Conservation (phyloP, 352 stramenopile species). For the Plasmopara viticola region DNA sequence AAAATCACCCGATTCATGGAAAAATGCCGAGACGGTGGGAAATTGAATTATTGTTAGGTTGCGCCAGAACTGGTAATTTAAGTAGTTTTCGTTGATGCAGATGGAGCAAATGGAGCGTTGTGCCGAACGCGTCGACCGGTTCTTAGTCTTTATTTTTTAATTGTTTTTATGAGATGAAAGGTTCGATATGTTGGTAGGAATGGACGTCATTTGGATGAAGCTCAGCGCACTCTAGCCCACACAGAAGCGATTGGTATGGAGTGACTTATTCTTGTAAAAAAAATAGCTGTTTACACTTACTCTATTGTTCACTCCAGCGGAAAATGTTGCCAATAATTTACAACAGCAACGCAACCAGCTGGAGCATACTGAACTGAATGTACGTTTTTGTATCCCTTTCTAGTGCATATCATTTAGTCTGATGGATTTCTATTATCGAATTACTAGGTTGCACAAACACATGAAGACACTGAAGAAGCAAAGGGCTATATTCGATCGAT, state of each 20-base stretch:
- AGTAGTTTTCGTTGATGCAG: slow-evolving; percentile 9
- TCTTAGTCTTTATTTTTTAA: neutral
- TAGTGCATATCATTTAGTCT: neutral
- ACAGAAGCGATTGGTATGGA: slow-evolving; percentile 59
- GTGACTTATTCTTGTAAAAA: no score
- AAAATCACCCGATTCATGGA: slow-evolving; percentile 15
- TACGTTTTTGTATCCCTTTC: slow-evolving; percentile 14
- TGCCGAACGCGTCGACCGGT: slow-evolving; percentile 41
- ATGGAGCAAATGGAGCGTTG: slow-evolving; percentile 42
- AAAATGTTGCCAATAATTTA: slow-evolving; percentile 66
- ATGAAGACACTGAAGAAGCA: slow-evolving; percentile 58
- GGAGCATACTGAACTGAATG: slow-evolving; percentile 53
- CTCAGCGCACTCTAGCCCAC: slow-evolving; percentile 61
- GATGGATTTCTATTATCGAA: no score
- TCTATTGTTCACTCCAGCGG: slow-evolving; percentile 21
- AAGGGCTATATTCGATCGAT: slow-evolving; percentile 47
- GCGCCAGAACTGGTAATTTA: no score
- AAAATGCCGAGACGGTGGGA: slow-evolving; percentile 20
- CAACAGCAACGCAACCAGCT: slow-evolving; percentile 62
- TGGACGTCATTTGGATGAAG: slow-evolving; percentile 62
- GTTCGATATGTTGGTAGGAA: slow-evolving; percentile 30
- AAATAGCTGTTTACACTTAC: no score
- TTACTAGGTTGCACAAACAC: slow-evolving; percentile 48
- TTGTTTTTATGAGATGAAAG: neutral
- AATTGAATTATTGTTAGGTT: neutral